These are phyloP conservation scores for Gypsophila paniculata DNA, from an alignment of 179 eudicot species.

Conservation along the genomic window DNA sequence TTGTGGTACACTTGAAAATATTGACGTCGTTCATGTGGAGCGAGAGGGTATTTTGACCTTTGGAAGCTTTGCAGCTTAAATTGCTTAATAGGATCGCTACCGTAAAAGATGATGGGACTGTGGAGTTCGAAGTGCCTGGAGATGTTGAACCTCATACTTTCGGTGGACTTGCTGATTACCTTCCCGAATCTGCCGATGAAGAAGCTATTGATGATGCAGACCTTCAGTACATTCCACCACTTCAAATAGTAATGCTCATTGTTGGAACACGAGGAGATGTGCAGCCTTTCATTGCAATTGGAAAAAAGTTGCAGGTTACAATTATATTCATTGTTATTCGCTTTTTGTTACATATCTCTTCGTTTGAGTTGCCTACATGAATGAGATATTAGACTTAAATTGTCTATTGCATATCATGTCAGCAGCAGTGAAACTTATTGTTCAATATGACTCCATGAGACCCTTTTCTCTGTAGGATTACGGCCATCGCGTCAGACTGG, in stretches of 20 bases:
- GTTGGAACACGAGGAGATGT: slow-evolving; percentile 95
- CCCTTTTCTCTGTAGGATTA: slow-evolving; percentile 48
- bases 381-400: neutral
- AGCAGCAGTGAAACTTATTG: neutral
- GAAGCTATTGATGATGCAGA: slow-evolving; percentile 35
- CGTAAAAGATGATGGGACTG: slow-evolving; percentile 65
- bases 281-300: slow-evolving; percentile 90
- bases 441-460: neutral
- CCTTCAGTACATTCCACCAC: slow-evolving; percentile 46
- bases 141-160: slow-evolving; percentile 46
- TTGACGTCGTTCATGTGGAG: neutral
- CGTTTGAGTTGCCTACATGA: neutral
- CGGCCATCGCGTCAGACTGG: slow-evolving; percentile 87
- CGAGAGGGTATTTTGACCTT: slow-evolving; percentile 13
- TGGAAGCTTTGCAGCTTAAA: slow-evolving; percentile 45
- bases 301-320: slow-evolving; percentile 67
- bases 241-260: slow-evolving; percentile 80
- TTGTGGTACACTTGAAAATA: neutral
- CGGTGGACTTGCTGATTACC: slow-evolving; percentile 32
- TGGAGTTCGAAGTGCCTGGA: slow-evolving; percentile 66
- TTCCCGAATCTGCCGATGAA: slow-evolving; percentile 31
- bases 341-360: neutral
- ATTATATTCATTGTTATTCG: neutral
- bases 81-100: slow-evolving; percentile 59
- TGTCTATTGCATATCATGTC: neutral